Conservation (phyloP, 208 protist species). For the Wallacemonas rigidus region DNA sequence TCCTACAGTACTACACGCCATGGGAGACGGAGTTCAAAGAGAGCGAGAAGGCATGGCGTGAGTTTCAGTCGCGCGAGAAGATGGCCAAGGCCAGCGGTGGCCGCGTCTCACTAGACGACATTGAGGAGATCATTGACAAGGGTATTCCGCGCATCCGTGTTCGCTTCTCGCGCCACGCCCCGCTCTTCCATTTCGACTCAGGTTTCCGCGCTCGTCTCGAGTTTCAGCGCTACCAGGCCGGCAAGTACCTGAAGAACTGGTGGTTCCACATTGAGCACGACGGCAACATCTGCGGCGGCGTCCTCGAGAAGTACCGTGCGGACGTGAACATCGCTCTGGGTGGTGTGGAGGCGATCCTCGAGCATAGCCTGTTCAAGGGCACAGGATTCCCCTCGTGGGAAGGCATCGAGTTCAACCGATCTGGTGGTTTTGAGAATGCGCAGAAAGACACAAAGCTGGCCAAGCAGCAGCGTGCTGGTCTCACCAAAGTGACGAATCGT, state of each 20-base stretch:
- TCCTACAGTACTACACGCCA: constrained; percentile 99
- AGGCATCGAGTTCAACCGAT: constrained; percentile 99
- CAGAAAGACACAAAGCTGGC: constrained; percentile 99
- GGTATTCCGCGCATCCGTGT: constrained; percentile 99
- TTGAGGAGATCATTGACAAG: constrained; percentile 99
- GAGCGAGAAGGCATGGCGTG: constrained; percentile 99
- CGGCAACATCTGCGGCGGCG: constrained; percentile 99
- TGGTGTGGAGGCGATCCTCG: constrained; percentile 99
- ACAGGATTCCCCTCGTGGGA: constrained; percentile 99
- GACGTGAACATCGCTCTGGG: constrained; percentile 99
- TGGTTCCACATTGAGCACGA: constrained; percentile 99
- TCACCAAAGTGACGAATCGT: constrained; percentile 99
- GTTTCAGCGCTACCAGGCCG: constrained; percentile 99
- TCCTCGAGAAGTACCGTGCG: constrained; percentile 99
- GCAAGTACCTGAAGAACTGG: constrained; percentile 99
- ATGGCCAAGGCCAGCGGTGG: constrained; percentile 98
- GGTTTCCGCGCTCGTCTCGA: constrained; percentile 99
- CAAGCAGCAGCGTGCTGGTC: constrained; percentile 99
- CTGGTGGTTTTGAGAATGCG: constrained; percentile 98
- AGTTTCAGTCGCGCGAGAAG: constrained; percentile 98
- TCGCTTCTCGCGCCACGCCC: constrained; percentile 99
- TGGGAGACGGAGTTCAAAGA: constrained; percentile 99
- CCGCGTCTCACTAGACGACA: constrained; percentile 99
- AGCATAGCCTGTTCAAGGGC: constrained; percentile 99
- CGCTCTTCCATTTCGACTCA: constrained; percentile 99